phyloP scores from a whole-genome alignment of 1,284 basidiomycete genomes.

The Trametes versicolor region DNA sequence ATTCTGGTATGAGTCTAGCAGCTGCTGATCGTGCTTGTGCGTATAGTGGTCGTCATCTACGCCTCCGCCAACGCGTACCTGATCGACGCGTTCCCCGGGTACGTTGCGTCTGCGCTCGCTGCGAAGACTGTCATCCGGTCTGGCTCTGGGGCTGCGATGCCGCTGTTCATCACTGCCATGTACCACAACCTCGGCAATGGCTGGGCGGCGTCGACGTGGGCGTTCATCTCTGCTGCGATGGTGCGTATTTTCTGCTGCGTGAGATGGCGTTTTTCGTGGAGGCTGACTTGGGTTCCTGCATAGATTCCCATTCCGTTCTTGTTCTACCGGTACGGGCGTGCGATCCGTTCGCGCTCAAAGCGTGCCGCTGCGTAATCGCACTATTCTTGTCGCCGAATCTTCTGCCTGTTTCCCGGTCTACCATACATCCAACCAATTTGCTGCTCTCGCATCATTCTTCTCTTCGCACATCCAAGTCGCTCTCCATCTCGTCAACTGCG shows the following conservation, averaged over 20 bases:
- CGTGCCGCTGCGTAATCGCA: slow-evolving; percentile 34
- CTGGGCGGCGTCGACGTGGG: slow-evolving; percentile 57
- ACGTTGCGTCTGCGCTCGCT: slow-evolving; percentile 77
- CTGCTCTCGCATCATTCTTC: no score
- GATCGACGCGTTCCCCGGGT: slow-evolving; percentile 70
- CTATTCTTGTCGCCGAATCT: not conserved
- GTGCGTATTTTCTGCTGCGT: slow-evolving; percentile 45
- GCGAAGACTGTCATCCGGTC: slow-evolving; percentile 78
- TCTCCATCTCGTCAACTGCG: no score
- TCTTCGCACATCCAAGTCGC: no score
- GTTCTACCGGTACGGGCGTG: slow-evolving; percentile 37
- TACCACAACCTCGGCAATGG: slow-evolving; percentile 59
- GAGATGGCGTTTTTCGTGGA: slow-evolving; percentile 45
- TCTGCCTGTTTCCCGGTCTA: slow-evolving; percentile 3
- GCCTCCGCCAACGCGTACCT: slow-evolving; percentile 58
- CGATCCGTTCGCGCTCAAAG: slow-evolving; percentile 38
- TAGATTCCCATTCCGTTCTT: slow-evolving; percentile 40
- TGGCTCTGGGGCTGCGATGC: slow-evolving; percentile 72
- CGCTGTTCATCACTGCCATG: slow-evolving; percentile 68
- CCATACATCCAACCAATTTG: no score
- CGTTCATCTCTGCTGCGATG: slow-evolving; percentile 53
- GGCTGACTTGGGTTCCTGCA: slow-evolving; percentile 31
- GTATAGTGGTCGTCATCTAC: slow-evolving; percentile 40
- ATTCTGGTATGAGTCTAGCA: not conserved
- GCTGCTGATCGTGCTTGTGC: slow-evolving; percentile 4